Percentiles rank a stretch among this genome's conserved stretches.
These are phyloP conservation scores for Novymonas esmeraldas DNA, from an alignment of 208 protist species.

Conservation along the genomic window DNA sequence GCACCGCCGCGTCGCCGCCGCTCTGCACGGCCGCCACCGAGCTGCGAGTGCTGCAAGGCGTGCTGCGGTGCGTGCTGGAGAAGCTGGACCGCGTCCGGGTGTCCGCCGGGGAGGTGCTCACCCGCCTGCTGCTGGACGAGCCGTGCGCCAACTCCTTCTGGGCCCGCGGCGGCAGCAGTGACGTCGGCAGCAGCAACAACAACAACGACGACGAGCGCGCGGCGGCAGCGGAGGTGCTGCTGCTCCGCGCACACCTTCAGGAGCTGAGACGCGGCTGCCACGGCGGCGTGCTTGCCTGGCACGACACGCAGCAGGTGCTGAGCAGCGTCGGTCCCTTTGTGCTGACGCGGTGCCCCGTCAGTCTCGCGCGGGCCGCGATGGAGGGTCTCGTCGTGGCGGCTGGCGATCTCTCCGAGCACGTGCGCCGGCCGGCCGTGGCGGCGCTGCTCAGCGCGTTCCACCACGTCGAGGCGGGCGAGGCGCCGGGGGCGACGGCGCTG, in stretches of 20 bases:
- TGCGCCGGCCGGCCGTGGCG: conserved; percentile 59
- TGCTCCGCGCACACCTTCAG: conserved; percentile 16
- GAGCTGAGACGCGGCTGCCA: not conserved
- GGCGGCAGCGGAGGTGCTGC: conserved; percentile 3
- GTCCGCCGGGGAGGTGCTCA: conserved; percentile 48
- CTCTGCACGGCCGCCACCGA: conserved; percentile 20
- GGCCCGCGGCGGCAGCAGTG: not conserved
- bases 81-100: conserved; percentile 93
- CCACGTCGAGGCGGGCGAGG: not conserved
- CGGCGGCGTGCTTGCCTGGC: conserved; percentile 28
- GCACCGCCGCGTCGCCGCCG: not conserved
- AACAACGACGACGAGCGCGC: not conserved
- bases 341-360: conserved; percentile 39
- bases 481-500: conserved; percentile 11
- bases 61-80: conserved; percentile 87
- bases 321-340: conserved; percentile 45
- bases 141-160: conserved; percentile 8
- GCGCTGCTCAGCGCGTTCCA: conserved; percentile 63
- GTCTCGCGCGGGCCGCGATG: conserved; percentile 58
- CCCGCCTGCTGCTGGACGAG: conserved; percentile 33
- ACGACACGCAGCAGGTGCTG: conserved; percentile 50
- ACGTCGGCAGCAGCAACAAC: not conserved
- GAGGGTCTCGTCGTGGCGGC: conserved; percentile 86
- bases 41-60: conserved; percentile 47
- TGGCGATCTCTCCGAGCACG: conserved; percentile 86